Conservation (phyloP, 805 yeast species). For the Saturnispora mendoncae region DNA sequence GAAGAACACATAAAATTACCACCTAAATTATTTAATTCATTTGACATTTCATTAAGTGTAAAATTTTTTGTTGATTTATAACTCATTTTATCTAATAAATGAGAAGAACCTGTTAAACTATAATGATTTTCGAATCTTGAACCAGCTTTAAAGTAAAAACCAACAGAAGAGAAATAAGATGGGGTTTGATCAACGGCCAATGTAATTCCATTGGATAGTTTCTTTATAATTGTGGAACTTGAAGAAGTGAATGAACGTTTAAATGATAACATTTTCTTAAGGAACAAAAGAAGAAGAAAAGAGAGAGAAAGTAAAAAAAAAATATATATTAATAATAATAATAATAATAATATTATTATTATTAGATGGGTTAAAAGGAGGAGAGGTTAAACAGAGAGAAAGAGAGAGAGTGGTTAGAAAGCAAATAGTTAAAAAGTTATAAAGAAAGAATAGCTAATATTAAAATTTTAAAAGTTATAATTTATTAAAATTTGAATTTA, state of each 20-base stretch:
- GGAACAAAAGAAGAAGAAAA: neutral
- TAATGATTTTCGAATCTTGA: conserved; percentile 63
- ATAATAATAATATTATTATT: no score
- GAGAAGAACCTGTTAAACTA: conserved; percentile 64
- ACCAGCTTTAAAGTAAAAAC: conserved; percentile 85
- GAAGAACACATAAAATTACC: conserved; percentile 93
- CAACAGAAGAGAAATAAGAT: conserved; percentile 85
- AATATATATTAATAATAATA: no score
- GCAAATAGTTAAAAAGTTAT: no score
- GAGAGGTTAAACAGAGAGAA: no score
- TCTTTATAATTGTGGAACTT: conserved; percentile 20
- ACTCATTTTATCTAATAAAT: conserved; percentile 77
- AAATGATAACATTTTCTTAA: neutral
- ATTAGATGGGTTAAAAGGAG: no score
- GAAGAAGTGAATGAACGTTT: neutral
- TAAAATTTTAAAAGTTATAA: no score
- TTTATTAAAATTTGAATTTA: neutral
- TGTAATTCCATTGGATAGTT: conserved; percentile 66
- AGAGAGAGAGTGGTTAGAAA: no score
- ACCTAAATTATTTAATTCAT: conserved; percentile 68
- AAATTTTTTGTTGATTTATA: conserved; percentile 59
- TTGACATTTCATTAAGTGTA: conserved; percentile 62
- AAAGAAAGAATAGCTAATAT: no score
- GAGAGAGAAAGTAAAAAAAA: no score
- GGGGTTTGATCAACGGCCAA: conserved; percentile 81